Percentiles rank a stretch among this genome's conserved stretches.
Evolutionary conservation across 306 rosid species (phyloP).

Genomic region (Glycine tomentella): DNA sequence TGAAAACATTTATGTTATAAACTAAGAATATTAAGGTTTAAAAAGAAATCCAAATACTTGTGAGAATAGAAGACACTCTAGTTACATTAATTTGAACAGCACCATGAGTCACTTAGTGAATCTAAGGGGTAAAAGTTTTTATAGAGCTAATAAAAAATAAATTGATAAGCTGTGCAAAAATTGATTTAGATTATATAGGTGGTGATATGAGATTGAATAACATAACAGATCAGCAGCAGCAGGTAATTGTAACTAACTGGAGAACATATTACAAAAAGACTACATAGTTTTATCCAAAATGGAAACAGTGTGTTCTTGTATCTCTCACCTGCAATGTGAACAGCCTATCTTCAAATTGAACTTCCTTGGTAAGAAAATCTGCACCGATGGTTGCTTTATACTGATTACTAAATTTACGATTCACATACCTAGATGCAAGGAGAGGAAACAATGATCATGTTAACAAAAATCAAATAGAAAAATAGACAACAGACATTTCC

Average conservation of each 20-base stretch:
- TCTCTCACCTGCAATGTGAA: slow-evolving; percentile 94
- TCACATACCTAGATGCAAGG: slow-evolving; percentile 80
- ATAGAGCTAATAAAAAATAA: not conserved
- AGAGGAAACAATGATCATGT: slow-evolving; percentile 26
- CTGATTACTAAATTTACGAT: slow-evolving; percentile 98
- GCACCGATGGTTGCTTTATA: slow-evolving; percentile 99
- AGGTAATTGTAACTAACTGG: not conserved
- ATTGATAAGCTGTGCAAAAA: not conserved
- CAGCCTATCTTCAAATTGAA: slow-evolving; percentile 96
- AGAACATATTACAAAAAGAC: not conserved
- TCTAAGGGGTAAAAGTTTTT: too few species aligned
- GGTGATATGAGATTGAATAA: slow-evolving; percentile 25
- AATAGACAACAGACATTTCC: slow-evolving; percentile 9
- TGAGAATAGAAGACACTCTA: too few species aligned
- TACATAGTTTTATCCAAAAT: not conserved
- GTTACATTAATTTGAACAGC: too few species aligned
- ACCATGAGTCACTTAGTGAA: too few species aligned
- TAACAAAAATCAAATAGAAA: slow-evolving; percentile 26
- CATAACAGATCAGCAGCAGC: not conserved
- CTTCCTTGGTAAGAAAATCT: slow-evolving; percentile 98
- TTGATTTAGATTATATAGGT: slow-evolving; percentile 9
- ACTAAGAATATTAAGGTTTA: too few species aligned
- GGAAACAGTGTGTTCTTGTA: not conserved
- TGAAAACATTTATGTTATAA: too few species aligned
- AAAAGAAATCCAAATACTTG: too few species aligned